phyloP scores from a whole-genome alignment of 129 eudicot genomes.

The Chrysanthemum makinoi region DNA sequence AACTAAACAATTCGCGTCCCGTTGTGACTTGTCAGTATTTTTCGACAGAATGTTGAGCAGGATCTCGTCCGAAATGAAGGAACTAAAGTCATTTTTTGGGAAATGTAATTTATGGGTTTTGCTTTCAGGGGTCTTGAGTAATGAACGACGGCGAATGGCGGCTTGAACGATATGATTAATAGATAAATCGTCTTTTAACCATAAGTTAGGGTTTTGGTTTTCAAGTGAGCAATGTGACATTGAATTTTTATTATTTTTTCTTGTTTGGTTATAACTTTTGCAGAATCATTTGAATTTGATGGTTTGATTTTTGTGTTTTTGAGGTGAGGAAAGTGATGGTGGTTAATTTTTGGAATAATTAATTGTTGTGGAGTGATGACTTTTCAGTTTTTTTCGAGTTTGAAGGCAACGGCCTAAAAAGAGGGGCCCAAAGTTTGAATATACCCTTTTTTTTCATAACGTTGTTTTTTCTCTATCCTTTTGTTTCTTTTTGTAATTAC shows the following conservation, averaged over 20 bases:
- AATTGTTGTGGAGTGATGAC: conserved; percentile 18
- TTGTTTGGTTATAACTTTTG: neutral
- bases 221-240: conserved; percentile 45
- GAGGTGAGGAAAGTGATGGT: too few relatives aligned
- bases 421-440: conserved; percentile 38
- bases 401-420: conserved; percentile 40
- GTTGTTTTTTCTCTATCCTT: too few relatives aligned
- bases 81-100: conserved; percentile 42
- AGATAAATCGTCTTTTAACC: conserved; percentile 48
- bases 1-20: conserved; percentile 51
- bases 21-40: conserved; percentile 37
- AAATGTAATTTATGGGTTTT: conserved; percentile 40
- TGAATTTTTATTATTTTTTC: neutral
- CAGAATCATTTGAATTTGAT: neutral
- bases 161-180: conserved; percentile 44
- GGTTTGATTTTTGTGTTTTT: conserved; percentile 9
- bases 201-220: conserved; percentile 34
- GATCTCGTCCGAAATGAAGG: conserved; percentile 59
- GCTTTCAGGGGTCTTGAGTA: conserved; percentile 24
- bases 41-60: conserved; percentile 54
- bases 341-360: conserved; percentile 14
- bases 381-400: conserved; percentile 28
- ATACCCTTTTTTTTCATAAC: too few relatives aligned
- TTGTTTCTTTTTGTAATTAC: too few relatives aligned
- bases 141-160: conserved; percentile 39